Evolutionary conservation across 352 stramenopile genomes (phyloP), one percentile per base, ranked within the genome.

Genomic region (Globisporangium orthogonon): DNA sequence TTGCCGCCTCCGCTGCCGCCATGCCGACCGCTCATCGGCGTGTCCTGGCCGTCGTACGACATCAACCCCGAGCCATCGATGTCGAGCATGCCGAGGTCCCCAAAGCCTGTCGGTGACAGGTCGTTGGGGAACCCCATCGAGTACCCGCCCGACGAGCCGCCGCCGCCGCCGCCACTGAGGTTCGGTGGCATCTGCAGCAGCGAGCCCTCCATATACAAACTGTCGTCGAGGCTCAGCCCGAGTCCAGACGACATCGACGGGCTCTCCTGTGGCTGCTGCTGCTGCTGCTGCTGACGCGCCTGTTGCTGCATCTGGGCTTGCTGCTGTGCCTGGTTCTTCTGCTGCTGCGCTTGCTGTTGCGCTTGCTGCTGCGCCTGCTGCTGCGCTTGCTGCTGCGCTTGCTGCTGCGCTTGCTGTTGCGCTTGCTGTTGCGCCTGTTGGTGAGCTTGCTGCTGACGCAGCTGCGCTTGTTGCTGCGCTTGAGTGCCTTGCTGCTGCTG

Each of bases 51-150:
- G 18, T 83, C 72, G 2, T 67, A 79, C 41, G 65, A 64, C 33
- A 79, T 58, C n/a, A 71, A 60, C 15, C 58, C 65, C 9, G 78
- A 72, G 58, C 78, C 76, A 40, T 91, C 81, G 48, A 89, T 86
- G 55, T 91, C 81, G 18, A 91, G 63, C 54, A 88, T 69, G 30
- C 67, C 68, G 23, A 80, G 64, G 60, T 91, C 81, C 63, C 82
- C 86, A 45, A 88, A 86, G 54, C 75, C 78, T 17, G 76, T 86
- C 1, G 78, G 78, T 13, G 73, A 87, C 39, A 87, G 58, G 46
- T 87, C 76, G 56, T 80, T 86, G 35, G 64, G 63, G 52, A 87
- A 89, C 45, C 66, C 71, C 69, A 87, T 86, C 9, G 59, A 62
- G 51, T 82, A 86, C 33, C 60, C 70, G 11, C 66, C 77, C 18